Base-by-base conservation (phyloP, 225 moss, liverwort and hornwort genomes). In the Antitrichia curtipendula region DNA sequence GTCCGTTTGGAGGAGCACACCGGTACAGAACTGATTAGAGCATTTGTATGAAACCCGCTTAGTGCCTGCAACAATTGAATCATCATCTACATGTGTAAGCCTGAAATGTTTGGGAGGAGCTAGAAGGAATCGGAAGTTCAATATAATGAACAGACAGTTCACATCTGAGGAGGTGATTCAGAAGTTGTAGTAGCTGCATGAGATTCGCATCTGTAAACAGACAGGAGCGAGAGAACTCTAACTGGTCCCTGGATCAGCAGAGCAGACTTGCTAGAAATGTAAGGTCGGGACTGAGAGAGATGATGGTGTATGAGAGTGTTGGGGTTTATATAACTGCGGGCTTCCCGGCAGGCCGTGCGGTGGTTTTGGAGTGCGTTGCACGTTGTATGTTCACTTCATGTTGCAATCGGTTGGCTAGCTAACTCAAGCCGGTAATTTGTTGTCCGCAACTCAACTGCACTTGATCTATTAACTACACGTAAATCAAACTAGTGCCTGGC, bases 1-100 rank as follows among this genome's bases (percentile, higher is more conserved):
- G 83, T 12, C 29, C 34, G 91, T 88, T 90, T 91, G 91, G 90
- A 91, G 91, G 91, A 91, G 88, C 80, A 40, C 90, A 60, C 90
- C 50, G 75, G 90, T 62, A 90, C 91, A 88, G n/a, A 91, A 91
- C n/a, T 91, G 75, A 66, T 74, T 1, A 80, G 88, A 91, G 90
- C 91, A 85, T 53, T 62, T 62, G 34, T 10, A 23, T 21, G 63
- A 23, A 32, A 24, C 72, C 17, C 45, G 28, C 62, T 32, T 34
- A n/a, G n/a, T n/a, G n/a, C 47, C 25, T 23, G 45, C 45, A 61
- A 45, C 31, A n/a, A 45, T 45, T 45, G 45, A 22, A 45, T 13
- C 57, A 40, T 57, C 40, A 16, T n/a, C 54, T 24, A 16, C 16
- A 3, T 14, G 15, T 8, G 15, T 0, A 16, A 78, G 56, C 38